phyloP scores from a whole-genome alignment of 495 filamentous ascomycete species.

The Pyronema domesticum region DNA sequence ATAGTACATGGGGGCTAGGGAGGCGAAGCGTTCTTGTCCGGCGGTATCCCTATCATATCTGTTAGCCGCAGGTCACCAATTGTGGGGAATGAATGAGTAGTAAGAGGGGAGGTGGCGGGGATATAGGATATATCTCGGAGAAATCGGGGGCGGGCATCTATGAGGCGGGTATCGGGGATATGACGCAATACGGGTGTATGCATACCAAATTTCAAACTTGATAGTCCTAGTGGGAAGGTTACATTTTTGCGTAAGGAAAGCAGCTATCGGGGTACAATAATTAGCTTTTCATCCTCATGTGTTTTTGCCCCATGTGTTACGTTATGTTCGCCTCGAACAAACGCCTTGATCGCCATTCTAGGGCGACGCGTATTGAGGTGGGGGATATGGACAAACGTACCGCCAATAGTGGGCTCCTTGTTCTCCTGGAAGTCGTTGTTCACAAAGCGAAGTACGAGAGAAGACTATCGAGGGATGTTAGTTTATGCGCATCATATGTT shows the following conservation, averaged over 20 bases:
- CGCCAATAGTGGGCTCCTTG: constrained; percentile 98
- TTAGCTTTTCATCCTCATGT: background rate
- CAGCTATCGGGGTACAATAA: constrained; percentile 38
- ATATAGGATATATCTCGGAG: too few relatives aligned
- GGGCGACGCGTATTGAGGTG: too few relatives aligned
- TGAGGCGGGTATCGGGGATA: too few relatives aligned
- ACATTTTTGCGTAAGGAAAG: constrained; percentile 97
- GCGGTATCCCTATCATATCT: constrained; percentile 50
- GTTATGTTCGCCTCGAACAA: too few relatives aligned
- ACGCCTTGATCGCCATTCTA: too few relatives aligned
- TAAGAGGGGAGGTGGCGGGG: background rate
- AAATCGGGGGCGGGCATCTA: too few relatives aligned
- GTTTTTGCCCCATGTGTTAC: background rate
- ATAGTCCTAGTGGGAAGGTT: constrained; percentile 88
- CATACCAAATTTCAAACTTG: constrained; percentile 93
- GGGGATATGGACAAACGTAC: constrained; percentile 33
- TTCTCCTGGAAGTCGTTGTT: constrained; percentile 99
- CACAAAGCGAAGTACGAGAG: constrained; percentile 91
- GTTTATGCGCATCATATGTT: background rate
- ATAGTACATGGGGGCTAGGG: constrained; percentile 97
- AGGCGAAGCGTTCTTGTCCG: constrained; percentile 94
- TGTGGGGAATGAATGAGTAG: background rate
- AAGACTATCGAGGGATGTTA: constrained; percentile 45
- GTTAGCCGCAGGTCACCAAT: constrained; percentile 3
- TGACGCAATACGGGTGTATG: background rate